A percentile compares a stretch with the other conserved stretches of the same genome.
phyloP scores from a whole-genome alignment of 305 asterid species.

The Solanum hybrid region DNA sequence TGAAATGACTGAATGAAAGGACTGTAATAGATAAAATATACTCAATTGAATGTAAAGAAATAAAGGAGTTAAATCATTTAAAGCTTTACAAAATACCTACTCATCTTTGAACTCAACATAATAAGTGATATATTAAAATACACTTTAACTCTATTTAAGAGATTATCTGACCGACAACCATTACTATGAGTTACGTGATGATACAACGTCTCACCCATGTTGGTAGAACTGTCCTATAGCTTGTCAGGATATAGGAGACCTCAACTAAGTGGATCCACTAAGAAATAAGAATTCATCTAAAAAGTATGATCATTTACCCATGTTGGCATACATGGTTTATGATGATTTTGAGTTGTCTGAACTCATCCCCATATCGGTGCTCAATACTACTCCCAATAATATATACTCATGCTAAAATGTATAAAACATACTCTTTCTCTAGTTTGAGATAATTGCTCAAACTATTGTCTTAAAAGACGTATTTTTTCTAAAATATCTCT shows the following conservation, averaged over 20 bases:
- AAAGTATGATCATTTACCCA: not conserved
- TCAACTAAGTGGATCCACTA: not conserved
- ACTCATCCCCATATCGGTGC: not conserved
- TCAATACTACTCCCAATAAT: not conserved
- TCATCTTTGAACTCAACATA: not conserved
- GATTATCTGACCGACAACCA: not conserved
- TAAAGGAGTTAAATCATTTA: too few relatives aligned
- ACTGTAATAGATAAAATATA: too few relatives aligned
- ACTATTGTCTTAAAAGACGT: too few relatives aligned
- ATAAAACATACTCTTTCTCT: too few relatives aligned
- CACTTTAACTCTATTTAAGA: not conserved
- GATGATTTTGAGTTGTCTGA: not conserved
- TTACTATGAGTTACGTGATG: not conserved
- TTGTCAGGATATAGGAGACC: not conserved
- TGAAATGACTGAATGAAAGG: too few relatives aligned
- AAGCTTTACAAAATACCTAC: not conserved
- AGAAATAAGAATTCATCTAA: not conserved
- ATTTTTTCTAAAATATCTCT: too few relatives aligned
- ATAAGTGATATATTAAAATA: not conserved
- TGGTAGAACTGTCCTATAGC: not conserved
- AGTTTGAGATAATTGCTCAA: not conserved
- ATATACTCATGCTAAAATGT: not conserved
- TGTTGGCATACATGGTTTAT: not conserved
- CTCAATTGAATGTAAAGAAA: too few relatives aligned
- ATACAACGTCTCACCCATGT: not conserved